Evolutionary conservation across 805 yeast genomes (phyloP), one percentile per base, ranked within the genome.

Genomic region (Schizosaccharomyces pombe): DNA sequence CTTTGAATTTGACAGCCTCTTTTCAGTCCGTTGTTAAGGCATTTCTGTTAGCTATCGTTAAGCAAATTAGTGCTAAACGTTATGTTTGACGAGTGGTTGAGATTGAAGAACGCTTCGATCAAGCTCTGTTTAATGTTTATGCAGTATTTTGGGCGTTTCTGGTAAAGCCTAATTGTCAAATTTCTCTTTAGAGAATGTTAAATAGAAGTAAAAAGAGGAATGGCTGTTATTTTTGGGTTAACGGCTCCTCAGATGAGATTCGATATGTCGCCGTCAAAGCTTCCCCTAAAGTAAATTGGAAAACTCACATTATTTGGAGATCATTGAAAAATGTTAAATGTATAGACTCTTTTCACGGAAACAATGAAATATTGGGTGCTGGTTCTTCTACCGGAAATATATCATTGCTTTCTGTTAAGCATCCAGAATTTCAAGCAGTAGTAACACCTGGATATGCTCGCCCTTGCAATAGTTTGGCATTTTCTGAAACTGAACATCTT

Each of bases 391-490:
- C 40, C 24, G 54, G 54, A 5, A 19, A 33, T 32, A 19, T 34
- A 9, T 19, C 40, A 22, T 28, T 52, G 12, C 14, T 52, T 12
- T 26, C 32, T 16, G 32, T n/a, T 16, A 24, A 54, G 6, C 29
- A 47, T 29, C 30, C 57, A 19, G 55, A 55, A 24, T 37, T 55
- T 26, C 28, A 47, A 5, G 57, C 54, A 2, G 53, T 19, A 28
- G 29, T 57, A 2, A 56, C 57, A 39, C 54, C 53, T 4, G 52
- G 56, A 55, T 85, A 79, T 57, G 71, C 76, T 19, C 70, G 95
- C 55, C 80, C 89, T 1, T 81, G 93, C 60, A 85, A 84, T 60
- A 66, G 87, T 0, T 60, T 85, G 1, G 74, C 87, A 0, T 82
- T 86, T 66, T 83, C 77, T 62, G 68, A 72, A 28, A 69, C 71